phyloP scores from a whole-genome alignment of 23 red algal species.

The Gracilaria domingensis region DNA sequence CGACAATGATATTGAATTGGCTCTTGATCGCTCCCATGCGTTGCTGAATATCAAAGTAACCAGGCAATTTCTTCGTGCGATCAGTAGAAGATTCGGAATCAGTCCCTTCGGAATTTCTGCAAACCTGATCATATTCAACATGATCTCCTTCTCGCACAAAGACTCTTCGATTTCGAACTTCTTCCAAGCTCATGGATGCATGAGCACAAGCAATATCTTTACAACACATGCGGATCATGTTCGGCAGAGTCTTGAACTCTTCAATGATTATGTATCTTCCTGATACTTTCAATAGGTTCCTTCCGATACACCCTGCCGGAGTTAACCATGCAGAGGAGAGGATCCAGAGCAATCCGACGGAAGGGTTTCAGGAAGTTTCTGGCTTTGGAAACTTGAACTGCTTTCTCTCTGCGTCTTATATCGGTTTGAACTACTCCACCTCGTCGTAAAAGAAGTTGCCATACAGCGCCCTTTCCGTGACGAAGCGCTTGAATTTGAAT shows the following conservation, averaged over 20 bases:
- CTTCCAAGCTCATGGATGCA: not conserved
- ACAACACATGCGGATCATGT: not conserved
- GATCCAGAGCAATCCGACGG: too few relatives aligned
- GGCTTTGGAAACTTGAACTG: too few relatives aligned
- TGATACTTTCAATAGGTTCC: too few relatives aligned
- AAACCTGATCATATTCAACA: not conserved
- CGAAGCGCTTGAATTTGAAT: not conserved
- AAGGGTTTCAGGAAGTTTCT: too few relatives aligned
- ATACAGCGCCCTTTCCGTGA: not conserved
- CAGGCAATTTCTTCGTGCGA: not conserved
- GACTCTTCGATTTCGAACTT: slow-evolving; percentile 19
- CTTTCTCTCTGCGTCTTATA: too few relatives aligned
- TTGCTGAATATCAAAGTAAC: not conserved
- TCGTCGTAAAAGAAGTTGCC: not conserved
- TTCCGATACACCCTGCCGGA: too few relatives aligned
- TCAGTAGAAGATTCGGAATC: not conserved
- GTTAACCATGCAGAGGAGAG: too few relatives aligned
- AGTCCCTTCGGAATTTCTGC: not conserved
- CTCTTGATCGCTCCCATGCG: not conserved
- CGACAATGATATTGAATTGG: not conserved
- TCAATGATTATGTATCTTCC: too few relatives aligned
- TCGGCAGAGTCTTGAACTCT: not conserved
- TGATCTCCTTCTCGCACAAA: not conserved
- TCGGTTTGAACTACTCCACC: not conserved
- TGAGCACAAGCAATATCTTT: slow-evolving; percentile 6